Base-by-base conservation (phyloP, 2,329 filamentous ascomycete genomes). In the Coniochaeta prunicola region DNA sequence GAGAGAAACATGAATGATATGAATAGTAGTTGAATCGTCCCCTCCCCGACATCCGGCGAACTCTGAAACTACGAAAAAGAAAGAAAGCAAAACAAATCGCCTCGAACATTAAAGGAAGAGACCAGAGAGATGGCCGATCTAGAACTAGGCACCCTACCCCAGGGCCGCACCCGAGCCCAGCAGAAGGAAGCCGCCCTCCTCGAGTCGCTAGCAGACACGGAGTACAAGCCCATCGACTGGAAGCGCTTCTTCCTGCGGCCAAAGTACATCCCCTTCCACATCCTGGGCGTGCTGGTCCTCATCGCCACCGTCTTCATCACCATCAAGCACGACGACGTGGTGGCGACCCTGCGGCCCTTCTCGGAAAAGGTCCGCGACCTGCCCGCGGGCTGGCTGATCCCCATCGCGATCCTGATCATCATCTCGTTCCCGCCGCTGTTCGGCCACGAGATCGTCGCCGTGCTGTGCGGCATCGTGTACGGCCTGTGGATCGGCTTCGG, bases 361-460 rank as follows among this genome's bases (percentile, higher is more conserved):
- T 70, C 73, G 6, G 66, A 71, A 56, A 71, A 72, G 58, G 70
- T 76, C 13, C 68, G 72, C 33, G 69, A 73, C 17, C 62, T 74
- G 2, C 71, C 73, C 1, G 73, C 68, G 13, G 74, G 74, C 7
- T 76, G 70, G 65, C 45, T 76, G 7, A 75, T 76, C 48, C 73
- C 73, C 6, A 70, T 76, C 40, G 66, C 65, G 30, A 70, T 76
- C 21, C 63, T 76, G 30, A 67, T 76, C 53, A 48, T 71, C 36
- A 72, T 76, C 38, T 76, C 74, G 3, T 75, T 76, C 57, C 74
- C 74, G 4, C 74, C 74, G 1, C 64, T 76, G 13, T 76, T 76
- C 57, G 74, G 74, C 17, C 74, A 76, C 59, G 74, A 76, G 59
- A 65, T 76, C 42, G 64, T 76, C 48, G 73, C 70, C n/a, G 63